phyloP scores from a whole-genome alignment of 2,329 filamentous ascomycete species.

The Cercospora sp. region DNA sequence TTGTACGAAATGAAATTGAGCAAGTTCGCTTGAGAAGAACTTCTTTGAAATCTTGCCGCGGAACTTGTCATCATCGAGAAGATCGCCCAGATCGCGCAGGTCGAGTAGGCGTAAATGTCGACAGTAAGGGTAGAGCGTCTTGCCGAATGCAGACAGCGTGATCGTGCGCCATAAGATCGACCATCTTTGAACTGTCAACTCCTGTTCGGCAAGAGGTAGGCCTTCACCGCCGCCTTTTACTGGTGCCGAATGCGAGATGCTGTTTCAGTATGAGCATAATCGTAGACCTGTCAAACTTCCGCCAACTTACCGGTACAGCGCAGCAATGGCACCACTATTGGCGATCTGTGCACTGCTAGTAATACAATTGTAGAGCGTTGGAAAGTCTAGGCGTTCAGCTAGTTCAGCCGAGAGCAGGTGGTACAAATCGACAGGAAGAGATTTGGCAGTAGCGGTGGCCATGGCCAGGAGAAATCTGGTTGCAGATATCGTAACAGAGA shows the following conservation, averaged over 20 bases:
- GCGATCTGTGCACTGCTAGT: conserved; percentile 58
- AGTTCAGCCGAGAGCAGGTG: conserved; percentile 63
- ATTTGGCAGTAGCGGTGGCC: conserved; percentile 17
- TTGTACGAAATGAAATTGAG: conserved; percentile 45
- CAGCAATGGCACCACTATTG: conserved; percentile 57
- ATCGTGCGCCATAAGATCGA: conserved; percentile 68
- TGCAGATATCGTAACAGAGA: background rate
- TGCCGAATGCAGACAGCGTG: conserved; percentile 62
- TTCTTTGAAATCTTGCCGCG: conserved; percentile 59
- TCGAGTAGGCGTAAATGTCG: conserved; percentile 65
- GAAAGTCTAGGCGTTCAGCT: conserved; percentile 57
- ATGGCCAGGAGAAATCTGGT: conserved; percentile 4
- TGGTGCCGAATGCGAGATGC: conserved; percentile 47
- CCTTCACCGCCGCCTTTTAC: conserved; percentile 48
- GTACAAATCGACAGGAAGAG: conserved; percentile 60
- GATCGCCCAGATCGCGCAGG: conserved; percentile 60
- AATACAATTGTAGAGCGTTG: conserved; percentile 61
- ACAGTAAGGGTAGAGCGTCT: conserved; percentile 68
- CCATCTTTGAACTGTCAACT: conserved; percentile 57
- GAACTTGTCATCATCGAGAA: conserved; percentile 63
- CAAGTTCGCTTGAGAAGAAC: conserved; percentile 54
- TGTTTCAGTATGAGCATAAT: conserved; percentile 26
- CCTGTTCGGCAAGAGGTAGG: conserved; percentile 45
- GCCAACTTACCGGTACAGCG: conserved; percentile 60
- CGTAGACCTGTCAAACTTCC: background rate